Evolutionary conservation across 2,329 filamentous ascomycete genomes (phyloP), one percentile per base, ranked within the genome.

Genomic region (Neoarthrinium moseri): DNA sequence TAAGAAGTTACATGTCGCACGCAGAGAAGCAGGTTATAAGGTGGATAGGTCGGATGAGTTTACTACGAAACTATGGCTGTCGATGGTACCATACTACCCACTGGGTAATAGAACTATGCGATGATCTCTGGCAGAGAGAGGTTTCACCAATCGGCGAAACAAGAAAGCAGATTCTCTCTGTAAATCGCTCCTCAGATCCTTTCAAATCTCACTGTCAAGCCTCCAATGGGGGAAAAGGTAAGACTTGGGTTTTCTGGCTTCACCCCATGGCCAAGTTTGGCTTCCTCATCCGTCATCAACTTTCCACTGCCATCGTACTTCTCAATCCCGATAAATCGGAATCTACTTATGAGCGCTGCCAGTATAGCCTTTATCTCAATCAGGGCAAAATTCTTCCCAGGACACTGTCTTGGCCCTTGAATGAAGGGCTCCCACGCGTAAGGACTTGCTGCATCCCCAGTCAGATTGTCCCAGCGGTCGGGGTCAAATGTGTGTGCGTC

Each of bases 361-460:
- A 63, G 50, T 30, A 54, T 51, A 15, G 47, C 38, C 49, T 64
- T 63, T 36, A 61, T 49, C 36, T 56, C 43, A 12, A 49, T 36
- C 3, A 55, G n/a, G 6, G 60, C 51, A 30, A 62, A 57, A 32
- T 49, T 46, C 18, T 54, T 54, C 0, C 58, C 61, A 10, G 55
- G 53, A 38, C 60, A 64, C 8, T 53, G 56, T 4, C 60, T 53
- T 21, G 61, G 59, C 3, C 59, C 60, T 17, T 59, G 51, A 21
- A 51, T 43, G 43, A 62, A 63, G n/a, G 56, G 44, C 35, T 58
- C 48, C 40, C 56, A 57, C 2, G 57, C 58, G 43, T 55, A 58
- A 1, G 55, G 51, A 81, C 45, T 50, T 5, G 50, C 42, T 0
- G 50, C 51, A 10, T 47, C 49, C 13, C 47, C 51, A 4, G 39